phyloP scores from a whole-genome alignment of 805 yeast species.

The Barnettozyma populi region DNA sequence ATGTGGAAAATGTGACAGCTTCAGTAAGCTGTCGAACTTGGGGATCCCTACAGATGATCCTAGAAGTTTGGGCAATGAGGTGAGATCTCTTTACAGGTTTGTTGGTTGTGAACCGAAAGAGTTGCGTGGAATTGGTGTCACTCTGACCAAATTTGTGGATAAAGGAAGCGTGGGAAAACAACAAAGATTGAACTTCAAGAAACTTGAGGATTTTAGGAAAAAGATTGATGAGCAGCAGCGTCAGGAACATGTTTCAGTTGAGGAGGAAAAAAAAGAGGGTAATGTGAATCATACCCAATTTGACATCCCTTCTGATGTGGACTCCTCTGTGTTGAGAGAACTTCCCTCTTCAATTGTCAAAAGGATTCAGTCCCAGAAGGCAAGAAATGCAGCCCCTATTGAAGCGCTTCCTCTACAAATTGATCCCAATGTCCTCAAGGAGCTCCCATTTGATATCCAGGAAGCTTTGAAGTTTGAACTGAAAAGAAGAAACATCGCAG shows the following conservation, averaged over 20 bases:
- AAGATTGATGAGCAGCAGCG: conserved; percentile 5
- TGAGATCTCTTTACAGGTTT: conserved; percentile 49
- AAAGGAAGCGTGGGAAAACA: conserved; percentile 25
- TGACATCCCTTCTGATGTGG: conserved; percentile 26
- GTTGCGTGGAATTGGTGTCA: conserved; percentile 74
- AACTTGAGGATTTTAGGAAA: conserved; percentile 9
- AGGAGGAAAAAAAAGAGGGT: background rate
- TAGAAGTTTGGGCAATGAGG: conserved; percentile 57
- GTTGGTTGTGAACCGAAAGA: conserved; percentile 60
- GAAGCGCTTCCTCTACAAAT: conserved; percentile 25
- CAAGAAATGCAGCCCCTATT: conserved; percentile 1
- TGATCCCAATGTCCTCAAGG: conserved; percentile 22
- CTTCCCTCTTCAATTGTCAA: conserved; percentile 40
- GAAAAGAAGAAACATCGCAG: conserved; percentile 31
- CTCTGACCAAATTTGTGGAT: conserved; percentile 51
- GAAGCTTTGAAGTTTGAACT: conserved; percentile 54
- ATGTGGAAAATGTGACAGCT: conserved; percentile 70
- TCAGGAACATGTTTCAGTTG: background rate
- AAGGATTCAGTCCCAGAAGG: conserved; percentile 1
- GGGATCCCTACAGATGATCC: conserved; percentile 56
- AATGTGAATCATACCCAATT: conserved; percentile 14
- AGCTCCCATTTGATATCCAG: conserved; percentile 63
- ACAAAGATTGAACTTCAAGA: conserved; percentile 30
- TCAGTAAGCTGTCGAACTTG: conserved; percentile 51
- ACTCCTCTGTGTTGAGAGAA: conserved; percentile 26